phyloP scores from a whole-genome alignment of 257 asterid genomes.

The Solanum commersonii region DNA sequence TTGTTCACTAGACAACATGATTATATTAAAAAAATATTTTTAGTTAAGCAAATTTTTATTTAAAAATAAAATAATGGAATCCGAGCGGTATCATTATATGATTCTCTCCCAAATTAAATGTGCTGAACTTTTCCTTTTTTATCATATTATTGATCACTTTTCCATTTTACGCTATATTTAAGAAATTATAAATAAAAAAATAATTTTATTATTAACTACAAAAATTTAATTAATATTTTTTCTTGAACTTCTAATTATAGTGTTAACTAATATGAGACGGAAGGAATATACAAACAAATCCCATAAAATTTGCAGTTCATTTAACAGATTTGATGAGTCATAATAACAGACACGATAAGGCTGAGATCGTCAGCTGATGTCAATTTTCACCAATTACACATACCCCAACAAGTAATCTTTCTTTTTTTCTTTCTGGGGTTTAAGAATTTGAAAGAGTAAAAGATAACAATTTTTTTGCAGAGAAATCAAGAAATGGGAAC shows the following conservation, averaged over 20 bases:
- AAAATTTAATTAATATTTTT: too few relatives aligned
- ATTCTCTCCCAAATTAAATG: neutral
- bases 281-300: neutral
- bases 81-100: neutral
- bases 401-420: neutral
- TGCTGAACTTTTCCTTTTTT: neutral
- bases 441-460: neutral
- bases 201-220: too few relatives aligned
- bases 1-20: neutral
- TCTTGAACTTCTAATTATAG: too few relatives aligned
- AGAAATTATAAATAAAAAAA: too few relatives aligned
- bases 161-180: fast-evolving
- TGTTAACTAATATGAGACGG: neutral
- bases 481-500: conserved; percentile 29
- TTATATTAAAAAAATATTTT: neutral
- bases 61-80: neutral
- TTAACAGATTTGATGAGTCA: neutral
- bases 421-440: neutral
- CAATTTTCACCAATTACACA: neutral
- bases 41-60: neutral
- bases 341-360: neutral
- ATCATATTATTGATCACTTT: too few relatives aligned
- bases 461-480: neutral
- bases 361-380: neutral
- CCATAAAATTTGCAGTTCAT: neutral